Percentiles rank a stretch among this genome's conserved stretches.
These are phyloP conservation scores for Sclerospora graminicola DNA, from an alignment of 352 stramenopile species.

Conservation along the genomic window DNA sequence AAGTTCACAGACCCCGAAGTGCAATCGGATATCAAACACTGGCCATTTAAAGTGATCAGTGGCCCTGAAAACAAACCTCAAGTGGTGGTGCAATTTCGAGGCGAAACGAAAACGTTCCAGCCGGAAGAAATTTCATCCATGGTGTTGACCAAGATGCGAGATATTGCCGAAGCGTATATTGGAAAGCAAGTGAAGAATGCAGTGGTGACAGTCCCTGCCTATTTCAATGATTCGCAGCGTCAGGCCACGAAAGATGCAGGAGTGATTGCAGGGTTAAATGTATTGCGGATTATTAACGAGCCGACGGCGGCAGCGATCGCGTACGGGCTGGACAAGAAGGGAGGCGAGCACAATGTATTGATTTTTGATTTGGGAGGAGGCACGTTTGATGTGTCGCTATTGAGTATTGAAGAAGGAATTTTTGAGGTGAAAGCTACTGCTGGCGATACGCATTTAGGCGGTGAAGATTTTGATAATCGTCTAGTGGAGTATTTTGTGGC, in stretches of 20 bases:
- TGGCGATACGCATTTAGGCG: constrained; percentile 90
- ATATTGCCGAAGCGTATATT: constrained; percentile 55
- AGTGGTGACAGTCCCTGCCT: constrained; percentile 93
- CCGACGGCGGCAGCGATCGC: constrained; percentile 85
- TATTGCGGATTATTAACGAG: constrained; percentile 95
- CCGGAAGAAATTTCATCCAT: constrained; percentile 81
- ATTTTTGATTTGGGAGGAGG: constrained; percentile 95
- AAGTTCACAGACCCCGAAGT: constrained; percentile 89
- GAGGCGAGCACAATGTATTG: constrained; percentile 89
- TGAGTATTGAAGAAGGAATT: constrained; percentile 93
- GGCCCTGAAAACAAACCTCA: constrained; percentile 52
- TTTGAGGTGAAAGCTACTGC: constrained; percentile 95
- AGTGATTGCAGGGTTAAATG: constrained; percentile 87
- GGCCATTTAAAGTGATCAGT: constrained; percentile 56
- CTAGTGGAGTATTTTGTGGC: constrained; percentile 90
- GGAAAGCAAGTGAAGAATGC: constrained; percentile 59
- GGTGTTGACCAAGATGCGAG: constrained; percentile 69
- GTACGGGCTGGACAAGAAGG: constrained; percentile 95
- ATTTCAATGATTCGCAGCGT: constrained; percentile 94
- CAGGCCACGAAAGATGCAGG: constrained; percentile 91
- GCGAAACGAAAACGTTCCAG: constrained; percentile 55
- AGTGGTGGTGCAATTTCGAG: constrained; percentile 65
- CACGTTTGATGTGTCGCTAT: constrained; percentile 90
- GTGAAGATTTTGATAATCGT: constrained; percentile 92
- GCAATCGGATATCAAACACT: constrained; percentile 68